Evolutionary conservation across 345 rosid genomes (phyloP).

Genomic region (Acer campestre): DNA sequence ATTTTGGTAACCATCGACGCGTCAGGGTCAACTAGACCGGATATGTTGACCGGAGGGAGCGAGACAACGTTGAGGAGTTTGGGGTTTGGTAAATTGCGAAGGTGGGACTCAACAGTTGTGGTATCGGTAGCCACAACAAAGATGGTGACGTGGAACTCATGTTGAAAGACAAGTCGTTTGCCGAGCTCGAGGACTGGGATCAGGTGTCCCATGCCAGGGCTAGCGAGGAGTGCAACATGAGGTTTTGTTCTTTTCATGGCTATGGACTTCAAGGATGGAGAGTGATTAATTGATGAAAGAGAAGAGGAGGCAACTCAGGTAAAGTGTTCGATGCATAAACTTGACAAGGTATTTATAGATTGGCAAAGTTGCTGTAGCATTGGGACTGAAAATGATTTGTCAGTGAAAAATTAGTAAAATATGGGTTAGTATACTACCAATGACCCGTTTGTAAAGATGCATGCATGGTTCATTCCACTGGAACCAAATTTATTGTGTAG

Average conservation of each 20-base stretch:
- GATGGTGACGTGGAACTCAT: constrained; percentile 47
- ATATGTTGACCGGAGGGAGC: constrained; percentile 43
- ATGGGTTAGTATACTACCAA: too few species aligned
- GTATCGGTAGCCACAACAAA: constrained; percentile 42
- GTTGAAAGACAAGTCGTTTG: constrained; percentile 41
- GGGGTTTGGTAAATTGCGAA: constrained; percentile 20
- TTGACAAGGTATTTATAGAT: not conserved
- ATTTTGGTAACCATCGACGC: constrained; percentile 38
- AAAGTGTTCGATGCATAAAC: not conserved
- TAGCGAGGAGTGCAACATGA: constrained; percentile 53
- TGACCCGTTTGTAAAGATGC: too few species aligned
- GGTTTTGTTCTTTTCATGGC: constrained; percentile 39
- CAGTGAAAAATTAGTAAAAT: too few species aligned
- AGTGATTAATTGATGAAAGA: not conserved
- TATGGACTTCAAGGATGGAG: not conserved
- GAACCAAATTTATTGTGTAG: too few species aligned
- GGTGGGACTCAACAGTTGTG: constrained; percentile 32
- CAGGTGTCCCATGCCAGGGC: constrained; percentile 78
- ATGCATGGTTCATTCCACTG: too few species aligned
- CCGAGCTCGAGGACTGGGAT: constrained; percentile 67
- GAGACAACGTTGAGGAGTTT: constrained; percentile 34
- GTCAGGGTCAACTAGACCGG: constrained; percentile 25
- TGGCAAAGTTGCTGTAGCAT: too few species aligned
- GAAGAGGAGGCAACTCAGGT: not conserved
- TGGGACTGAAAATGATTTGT: too few species aligned